Evolutionary conservation across 257 asterid species (phyloP), one percentile per base, ranked within the genome.

Genomic region (Lithospermum erythrorhizon): DNA sequence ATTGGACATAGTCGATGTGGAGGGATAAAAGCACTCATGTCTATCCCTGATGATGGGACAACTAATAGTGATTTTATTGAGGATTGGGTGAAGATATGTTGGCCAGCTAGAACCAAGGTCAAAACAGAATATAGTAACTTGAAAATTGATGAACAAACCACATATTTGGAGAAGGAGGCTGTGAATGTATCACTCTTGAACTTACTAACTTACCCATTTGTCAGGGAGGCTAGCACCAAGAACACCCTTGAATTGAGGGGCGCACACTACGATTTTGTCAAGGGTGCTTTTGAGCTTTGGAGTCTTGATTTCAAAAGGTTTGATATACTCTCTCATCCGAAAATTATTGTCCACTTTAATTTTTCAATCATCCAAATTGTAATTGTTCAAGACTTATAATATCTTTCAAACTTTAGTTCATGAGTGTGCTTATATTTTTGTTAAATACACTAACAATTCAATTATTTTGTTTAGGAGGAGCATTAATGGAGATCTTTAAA

Each of bases 1-100:
- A 82, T 89, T 55, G 97, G 97, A 21, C 97, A 86, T 79, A 86
- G 97, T 81, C 75, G 94, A 52, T 89, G 97, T 70, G 97, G 97
- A 59, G 97, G 97, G 71, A 89, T 89, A 62, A 89, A 78, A 73
- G 97, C 94, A 7, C 94, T 89, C 48, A 81, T 89, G 95, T 82
- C 94, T 30, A 78, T 82, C 68, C 86, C 94, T 52, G 97, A 89
- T 23, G 97, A 89, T 76, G 97, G 89, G 52, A 55, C 84, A 69
- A 78, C 79, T 16, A 65, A 73, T 64, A 89, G 95, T 62, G 94
- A 84, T 58, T 89, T 89, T 65, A 82, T 89, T 20, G 97, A 89
- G 73, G 94, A 89, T 1, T 89, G 97, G 97, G 95, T 89, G 54
- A 82, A 78, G 63, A 85, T 89, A 49, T 73, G 95, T 17, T 69